These are phyloP conservation scores for Penicillium vulpinum DNA, from an alignment of 2,329 filamentous ascomycete genomes.

Conservation along the genomic window DNA sequence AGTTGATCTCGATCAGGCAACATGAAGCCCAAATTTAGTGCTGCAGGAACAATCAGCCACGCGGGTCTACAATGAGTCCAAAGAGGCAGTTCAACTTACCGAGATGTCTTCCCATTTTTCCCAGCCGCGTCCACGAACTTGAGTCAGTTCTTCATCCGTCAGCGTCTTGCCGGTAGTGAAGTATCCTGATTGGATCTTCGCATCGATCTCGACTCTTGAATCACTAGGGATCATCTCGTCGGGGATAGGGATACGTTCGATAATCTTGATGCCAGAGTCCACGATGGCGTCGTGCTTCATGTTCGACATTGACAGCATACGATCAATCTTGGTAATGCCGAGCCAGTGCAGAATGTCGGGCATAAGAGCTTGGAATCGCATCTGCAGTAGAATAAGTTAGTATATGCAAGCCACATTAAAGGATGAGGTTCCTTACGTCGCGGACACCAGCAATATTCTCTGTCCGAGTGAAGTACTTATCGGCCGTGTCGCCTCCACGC, in stretches of 20 bases:
- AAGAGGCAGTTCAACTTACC: conserved; percentile 22
- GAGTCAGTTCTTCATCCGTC: conserved; percentile 79
- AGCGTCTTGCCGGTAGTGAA: conserved; percentile 88
- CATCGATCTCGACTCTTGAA: conserved; percentile 96
- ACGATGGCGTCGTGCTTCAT: conserved; percentile 57
- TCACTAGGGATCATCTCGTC: conserved; percentile 93
- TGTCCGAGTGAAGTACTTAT: conserved; percentile 85
- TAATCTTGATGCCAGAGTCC: conserved; percentile 65
- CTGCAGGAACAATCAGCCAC: conserved; percentile 10
- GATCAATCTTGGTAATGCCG: conserved; percentile 96
- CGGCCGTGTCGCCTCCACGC: conserved; percentile 41
- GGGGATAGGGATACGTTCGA: conserved; percentile 86
- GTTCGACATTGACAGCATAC: conserved; percentile 98
- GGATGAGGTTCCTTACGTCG: conserved; percentile 41
- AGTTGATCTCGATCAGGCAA: too few species aligned
- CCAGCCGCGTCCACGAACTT: conserved; percentile 88
- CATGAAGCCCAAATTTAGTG: conserved; percentile 8
- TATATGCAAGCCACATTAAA: conserved; percentile 6
- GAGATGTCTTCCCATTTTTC: conserved; percentile 63
- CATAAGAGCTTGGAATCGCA: conserved; percentile 98
- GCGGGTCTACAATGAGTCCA: neutral
- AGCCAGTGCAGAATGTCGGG: conserved; percentile 97
- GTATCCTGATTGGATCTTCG: conserved; percentile 89
- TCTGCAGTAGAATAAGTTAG: conserved; percentile 51
- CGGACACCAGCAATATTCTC: conserved; percentile 98